phyloP scores from a whole-genome alignment of 2,329 filamentous ascomycete species.

The Pseudopyrenochaeta lycopersici region DNA sequence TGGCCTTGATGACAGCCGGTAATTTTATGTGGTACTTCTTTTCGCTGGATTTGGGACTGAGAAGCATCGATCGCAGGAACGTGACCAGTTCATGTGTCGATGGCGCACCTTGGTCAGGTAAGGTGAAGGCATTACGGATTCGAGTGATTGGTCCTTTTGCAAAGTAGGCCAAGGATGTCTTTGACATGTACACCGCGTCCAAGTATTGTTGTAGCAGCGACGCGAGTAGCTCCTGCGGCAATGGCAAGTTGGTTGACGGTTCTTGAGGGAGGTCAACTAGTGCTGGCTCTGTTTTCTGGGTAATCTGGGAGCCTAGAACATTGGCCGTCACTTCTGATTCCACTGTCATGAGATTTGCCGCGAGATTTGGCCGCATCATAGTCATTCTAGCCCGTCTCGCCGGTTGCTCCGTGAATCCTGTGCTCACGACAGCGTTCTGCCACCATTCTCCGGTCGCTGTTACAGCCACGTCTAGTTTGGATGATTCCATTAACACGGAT shows the following conservation, averaged over 20 bases:
- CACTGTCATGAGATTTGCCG: constrained; percentile 8
- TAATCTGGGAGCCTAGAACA: constrained; percentile 1
- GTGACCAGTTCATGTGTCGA: constrained; percentile 70
- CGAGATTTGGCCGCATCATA: constrained; percentile 39
- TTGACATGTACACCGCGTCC: constrained; percentile 57
- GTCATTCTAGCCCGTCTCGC: constrained; percentile 34
- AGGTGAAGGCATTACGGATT: constrained; percentile 74
- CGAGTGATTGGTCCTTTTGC: constrained; percentile 82
- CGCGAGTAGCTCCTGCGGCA: constrained; percentile 60
- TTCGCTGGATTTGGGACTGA: constrained; percentile 73
- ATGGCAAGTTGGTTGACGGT: constrained; percentile 12
- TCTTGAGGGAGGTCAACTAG: constrained; percentile 14
- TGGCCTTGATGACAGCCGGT: constrained; percentile 69
- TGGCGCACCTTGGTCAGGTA: constrained; percentile 67
- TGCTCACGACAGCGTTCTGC: constrained; percentile 37
- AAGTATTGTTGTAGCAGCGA: constrained; percentile 52
- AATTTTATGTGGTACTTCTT: constrained; percentile 82
- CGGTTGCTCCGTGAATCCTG: constrained; percentile 21
- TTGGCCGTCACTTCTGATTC: neutral
- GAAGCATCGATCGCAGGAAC: constrained; percentile 74
- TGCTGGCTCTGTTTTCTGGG: neutral
- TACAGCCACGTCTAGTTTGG: constrained; percentile 53
- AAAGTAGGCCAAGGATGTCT: constrained; percentile 84
- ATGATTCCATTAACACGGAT: constrained; percentile 64
- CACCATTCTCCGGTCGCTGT: constrained; percentile 36